Evolutionary conservation across 176 grass and related monocot genomes (phyloP), one percentile per base, ranked within the genome.

Genomic region (Triticum aestivum): DNA sequence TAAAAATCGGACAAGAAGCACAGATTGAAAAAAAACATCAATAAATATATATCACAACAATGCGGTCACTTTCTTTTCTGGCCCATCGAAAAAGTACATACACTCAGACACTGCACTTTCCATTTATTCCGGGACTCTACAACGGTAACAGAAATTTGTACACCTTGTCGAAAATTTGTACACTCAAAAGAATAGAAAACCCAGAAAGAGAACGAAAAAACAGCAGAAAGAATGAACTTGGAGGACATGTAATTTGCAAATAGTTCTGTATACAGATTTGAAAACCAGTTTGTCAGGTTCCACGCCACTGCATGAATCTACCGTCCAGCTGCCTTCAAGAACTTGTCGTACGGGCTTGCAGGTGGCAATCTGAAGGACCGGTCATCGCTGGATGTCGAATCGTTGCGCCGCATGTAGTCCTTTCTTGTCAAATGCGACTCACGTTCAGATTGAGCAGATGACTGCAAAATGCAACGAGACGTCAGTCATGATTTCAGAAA

Each of bases 261-360:
- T 2, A 21, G 54, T 59, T 59, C 54, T 71, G 88, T 90, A 52
- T 63, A 72, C 63, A 89, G 30, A 39, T 42, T 44, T 80, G 59
- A 33, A 54, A 85, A 67, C 12, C 51, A 65, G 30, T 33, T 37
- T 63, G 29, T 13, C 78, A 82, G 24, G 29, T 41, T 52, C 39
- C 71, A 45, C 11, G 4, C 52, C 82, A 64, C 4, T 29, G 47
- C 14, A 9, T n/a, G 49, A 26, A 59, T 78, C 88, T 92, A 96
- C 73, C 90, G 87, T 70, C 97, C 97, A 79, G 94, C 97, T 71
- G 97, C 97, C 91, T 94, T 96, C 80, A 99, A 79, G 81, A 99
- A 99, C 75, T 96, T 96, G 87, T 99, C 97, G 21, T 93, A 99
- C 6, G 97, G 97, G 83, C 94, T 99, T 35, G 97, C 87, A 54